Base-by-base conservation (phyloP, 2,329 filamentous ascomycete species). In the Trichoderma koningii region DNA sequence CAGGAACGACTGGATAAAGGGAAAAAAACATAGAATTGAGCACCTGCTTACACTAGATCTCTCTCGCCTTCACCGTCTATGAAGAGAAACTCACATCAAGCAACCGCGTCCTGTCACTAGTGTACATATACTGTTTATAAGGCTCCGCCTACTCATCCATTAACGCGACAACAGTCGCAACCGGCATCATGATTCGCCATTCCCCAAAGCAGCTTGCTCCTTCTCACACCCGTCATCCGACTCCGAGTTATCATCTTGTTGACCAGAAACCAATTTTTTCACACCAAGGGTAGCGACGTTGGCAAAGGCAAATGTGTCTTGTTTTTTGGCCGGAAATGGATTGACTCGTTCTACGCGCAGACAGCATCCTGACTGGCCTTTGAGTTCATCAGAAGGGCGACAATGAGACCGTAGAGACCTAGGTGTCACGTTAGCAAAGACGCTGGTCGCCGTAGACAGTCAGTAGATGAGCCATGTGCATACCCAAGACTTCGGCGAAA, bases 351-450 rank as follows among this genome's bases (percentile, higher is more conserved):
- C 41, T 66, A 64, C 55, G 53, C 47, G 80, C 90, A 93, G 67
- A 71, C 76, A 72, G 83, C 84, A 73, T 88, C 85, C 72, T 87
- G 80, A 67, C 80, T 81, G 45, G 90, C 91, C 84, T 95, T 96
- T 66, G 95, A 96, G 91, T 98, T 99, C 96, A 99, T 99, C 77
- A 99, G 89, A 76, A 99, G 90, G 70, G 95, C 95, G 72, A 99
- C 95, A 79, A 99, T 99, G 75, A 99, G 87, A 79, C 95, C 95
- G 83, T 99, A 99, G 66, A 99, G 92, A 95, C 94, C 92, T 95
- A 68, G 6, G 28, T 2, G 51, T 12, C 23, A 19, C 56, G 57
- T 76, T 67, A 78, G 76, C 63, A 34, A 38, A 21, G 23, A 23
- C 2, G 6, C 19, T 23, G 5, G 12, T 14, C 17, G 34, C 9